Evolutionary conservation across 2,329 filamentous ascomycete genomes (phyloP).

Genomic region (Bipolaris gigantea): DNA sequence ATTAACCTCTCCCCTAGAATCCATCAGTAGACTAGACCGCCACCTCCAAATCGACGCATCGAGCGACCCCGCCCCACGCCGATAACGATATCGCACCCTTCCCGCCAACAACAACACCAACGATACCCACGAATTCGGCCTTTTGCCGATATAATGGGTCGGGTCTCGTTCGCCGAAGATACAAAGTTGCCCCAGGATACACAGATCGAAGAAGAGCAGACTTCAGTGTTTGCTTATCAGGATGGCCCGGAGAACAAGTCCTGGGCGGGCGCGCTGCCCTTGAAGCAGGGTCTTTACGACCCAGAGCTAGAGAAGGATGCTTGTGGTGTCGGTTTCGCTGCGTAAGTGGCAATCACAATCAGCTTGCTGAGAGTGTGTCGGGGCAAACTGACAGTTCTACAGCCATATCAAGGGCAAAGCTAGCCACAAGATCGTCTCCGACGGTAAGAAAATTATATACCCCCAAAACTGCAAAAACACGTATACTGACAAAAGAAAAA

Average conservation of each 20-base stretch:
- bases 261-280: slow-evolving; percentile 91
- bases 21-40: slow-evolving; percentile 26
- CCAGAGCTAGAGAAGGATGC: slow-evolving; percentile 97
- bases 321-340: slow-evolving; percentile 98
- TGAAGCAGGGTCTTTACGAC: slow-evolving; percentile 99
- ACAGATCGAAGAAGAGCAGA: slow-evolving; percentile 60
- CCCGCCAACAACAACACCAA: slow-evolving; percentile 20
- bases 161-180: slow-evolving; percentile 56
- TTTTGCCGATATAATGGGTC: slow-evolving; percentile 58
- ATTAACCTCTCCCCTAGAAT: slow-evolving; percentile 23
- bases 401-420: slow-evolving; percentile 97
- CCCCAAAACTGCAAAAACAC: neutral
- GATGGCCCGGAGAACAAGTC: slow-evolving; percentile 77
- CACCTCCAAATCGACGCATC: slow-evolving; percentile 28
- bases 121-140: slow-evolving; percentile 47
- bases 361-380: neutral
- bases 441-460: slow-evolving; percentile 67
- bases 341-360: slow-evolving; percentile 61
- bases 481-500: slow-evolving; percentile 29
- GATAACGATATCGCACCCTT: slow-evolving; percentile 25
- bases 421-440: slow-evolving; percentile 98
- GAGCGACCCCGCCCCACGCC: slow-evolving; percentile 28
- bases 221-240: slow-evolving; percentile 80
- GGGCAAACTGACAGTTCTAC: slow-evolving; percentile 30
- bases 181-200: slow-evolving; percentile 51